phyloP scores from a whole-genome alignment of 148 eudicot genomes.

The Arbutus unedo region DNA sequence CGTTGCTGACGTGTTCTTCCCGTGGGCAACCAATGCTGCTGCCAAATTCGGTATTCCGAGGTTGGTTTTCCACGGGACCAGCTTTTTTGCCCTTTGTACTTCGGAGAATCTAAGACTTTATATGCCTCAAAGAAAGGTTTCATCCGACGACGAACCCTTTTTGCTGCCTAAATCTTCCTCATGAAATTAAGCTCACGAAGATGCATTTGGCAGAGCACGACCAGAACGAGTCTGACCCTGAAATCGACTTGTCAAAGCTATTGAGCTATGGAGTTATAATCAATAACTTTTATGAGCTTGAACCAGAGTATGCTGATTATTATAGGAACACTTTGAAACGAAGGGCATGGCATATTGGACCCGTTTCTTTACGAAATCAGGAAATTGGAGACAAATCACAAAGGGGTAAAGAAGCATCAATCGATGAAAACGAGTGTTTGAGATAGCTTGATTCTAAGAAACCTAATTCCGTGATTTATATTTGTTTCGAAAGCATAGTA shows the following conservation, averaged over 20 bases:
- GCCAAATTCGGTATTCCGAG: constrained; percentile 43
- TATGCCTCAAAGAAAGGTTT: constrained; percentile 33
- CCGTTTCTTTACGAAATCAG: constrained; percentile 38
- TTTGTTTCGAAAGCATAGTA: constrained; percentile 45
- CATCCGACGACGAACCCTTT: constrained; percentile 41
- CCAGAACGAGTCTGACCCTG: background rate
- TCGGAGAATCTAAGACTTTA: constrained; percentile 17
- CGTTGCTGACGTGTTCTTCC: constrained; percentile 44
- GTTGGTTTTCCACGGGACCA: constrained; percentile 45
- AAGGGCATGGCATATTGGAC: constrained; percentile 59
- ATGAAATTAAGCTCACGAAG: constrained; percentile 27
- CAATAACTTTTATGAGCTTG: constrained; percentile 67
- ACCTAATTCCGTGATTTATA: constrained; percentile 50
- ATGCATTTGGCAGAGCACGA: constrained; percentile 17
- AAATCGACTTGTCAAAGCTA: constrained; percentile 20
- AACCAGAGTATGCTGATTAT: constrained; percentile 49
- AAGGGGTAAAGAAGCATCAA: constrained; percentile 36
- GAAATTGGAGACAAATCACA: constrained; percentile 27
- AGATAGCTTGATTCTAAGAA: constrained; percentile 57
- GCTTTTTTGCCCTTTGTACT: constrained; percentile 34
- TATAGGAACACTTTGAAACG: constrained; percentile 37
- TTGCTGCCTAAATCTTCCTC: constrained; percentile 39
- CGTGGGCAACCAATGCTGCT: constrained; percentile 38
- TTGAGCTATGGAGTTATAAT: constrained; percentile 46
- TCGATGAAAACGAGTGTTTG: constrained; percentile 43